Base-by-base conservation (phyloP, 768 basidiomycete species). In the Pleurotus citrinopileatus region DNA sequence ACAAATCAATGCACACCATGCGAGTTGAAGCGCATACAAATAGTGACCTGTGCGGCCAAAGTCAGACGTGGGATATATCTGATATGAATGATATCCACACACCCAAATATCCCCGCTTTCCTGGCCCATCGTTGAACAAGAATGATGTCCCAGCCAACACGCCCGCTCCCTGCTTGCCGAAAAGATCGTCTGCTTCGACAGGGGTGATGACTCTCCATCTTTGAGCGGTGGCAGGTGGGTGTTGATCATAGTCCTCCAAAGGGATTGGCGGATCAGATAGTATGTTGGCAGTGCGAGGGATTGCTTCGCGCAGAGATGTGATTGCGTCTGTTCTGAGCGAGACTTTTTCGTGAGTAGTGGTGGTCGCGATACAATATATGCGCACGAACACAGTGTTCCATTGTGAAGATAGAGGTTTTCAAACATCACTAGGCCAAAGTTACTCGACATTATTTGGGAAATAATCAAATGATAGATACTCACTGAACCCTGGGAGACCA, bases 111-210 rank as follows among this genome's bases (percentile, higher is more conserved):
- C 52, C 52, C 20, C 29, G 20, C 25, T 25, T 28, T 9, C 52
- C 52, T 12, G 52, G 52, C 1, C 52, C 52, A 9, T 53, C 52
- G 29, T 53, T 53, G 52, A 53, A 53, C 10, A 53, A 32, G 10
- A 53, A 53, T 20, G 52, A 42, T 12, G 27, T 43, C 5, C 52
- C 52, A 26, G 52, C 22, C 3, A 53, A 26, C 4, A 53, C 52
- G 15, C 52, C 52, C 10, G 52, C 52, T 13, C 17, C 27, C n/a
- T 38, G 50, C 34, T 42, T 36, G 2, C 50, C 50, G 19, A 52
- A 32, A 20, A 19, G 25, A 10, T n/a, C 17, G 1, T 52, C 50
- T 8, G 52, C 52, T 43, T 53, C 20, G 10, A n/a, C 38, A 17
- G 42, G 52, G n/a, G 37, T 43, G 26, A 53, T 25, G 7, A 53